Evolutionary conservation across 371 early-diverging fungal genomes (phyloP).

Genomic region (Mortierella sp.): DNA sequence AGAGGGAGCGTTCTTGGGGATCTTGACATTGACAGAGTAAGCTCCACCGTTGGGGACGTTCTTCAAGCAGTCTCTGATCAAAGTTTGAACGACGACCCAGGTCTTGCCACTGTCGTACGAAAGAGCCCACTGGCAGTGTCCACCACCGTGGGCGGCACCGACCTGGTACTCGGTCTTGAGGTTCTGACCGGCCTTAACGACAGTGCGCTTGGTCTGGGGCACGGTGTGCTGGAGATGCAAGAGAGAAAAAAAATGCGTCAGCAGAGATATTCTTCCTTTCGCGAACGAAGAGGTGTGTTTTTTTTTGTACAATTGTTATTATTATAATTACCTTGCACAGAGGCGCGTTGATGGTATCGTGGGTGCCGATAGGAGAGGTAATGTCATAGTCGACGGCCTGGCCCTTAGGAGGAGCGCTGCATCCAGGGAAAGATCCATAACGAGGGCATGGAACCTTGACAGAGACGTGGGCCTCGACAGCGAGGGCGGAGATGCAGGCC

Average conservation of each 20-base stretch:
- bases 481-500: constrained; percentile 29
- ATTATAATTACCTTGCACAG: constrained; percentile 23
- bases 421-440: constrained; percentile 31
- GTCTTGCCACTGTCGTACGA: constrained; percentile 4
- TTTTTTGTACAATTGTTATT: background rate
- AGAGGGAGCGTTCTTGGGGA: constrained; percentile 8
- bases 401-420: constrained; percentile 33
- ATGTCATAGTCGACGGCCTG: constrained; percentile 44
- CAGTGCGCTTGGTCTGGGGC: constrained; percentile 20
- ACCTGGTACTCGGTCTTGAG: constrained; percentile 34
- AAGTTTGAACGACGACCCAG: constrained; percentile 13
- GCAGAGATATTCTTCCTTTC: background rate
- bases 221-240: constrained; percentile 10
- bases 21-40: constrained; percentile 14
- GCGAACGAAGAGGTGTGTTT: background rate
- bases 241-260: background rate
- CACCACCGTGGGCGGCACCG: constrained; percentile 63
- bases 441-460: constrained; percentile 35
- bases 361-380: constrained; percentile 39
- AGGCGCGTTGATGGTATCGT: constrained; percentile 6
- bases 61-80: constrained; percentile 5
- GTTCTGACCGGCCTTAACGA: constrained; percentile 47
- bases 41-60: constrained; percentile 3
- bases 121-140: constrained; percentile 74
- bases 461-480: constrained; percentile 43